Evolutionary conservation across 2,329 filamentous ascomycete species (phyloP), one percentile per base, ranked within the genome.

Genomic region (Stagonosporopsis chrysanthemi): DNA sequence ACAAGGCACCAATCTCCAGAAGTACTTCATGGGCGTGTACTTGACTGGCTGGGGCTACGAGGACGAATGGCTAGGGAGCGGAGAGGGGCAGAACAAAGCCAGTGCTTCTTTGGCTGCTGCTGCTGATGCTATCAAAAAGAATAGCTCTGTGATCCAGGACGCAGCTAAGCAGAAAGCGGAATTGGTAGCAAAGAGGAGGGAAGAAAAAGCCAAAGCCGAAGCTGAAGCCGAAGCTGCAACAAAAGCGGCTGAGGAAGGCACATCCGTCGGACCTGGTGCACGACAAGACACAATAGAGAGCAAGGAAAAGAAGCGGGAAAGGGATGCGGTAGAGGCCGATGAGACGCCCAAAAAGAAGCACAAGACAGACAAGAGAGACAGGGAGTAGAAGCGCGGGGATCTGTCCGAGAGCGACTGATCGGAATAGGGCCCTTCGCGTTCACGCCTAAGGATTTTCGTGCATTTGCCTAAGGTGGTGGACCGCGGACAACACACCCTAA

Each of bases 91-190:
- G 61, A 86, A 83, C 52, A 92, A 92, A 77, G 86, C 84, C 54
- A 88, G 91, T 54, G 90, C 90, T 1, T 88, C 87, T 0, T 79
- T 84, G 14, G 87, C 84, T 63, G 90, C 90, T 1, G 90, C 90
- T 0, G 75, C 79, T 39, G 79, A 81, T 63, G 89, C 88, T 0
- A 67, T 93, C 70, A 79, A 82, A 39, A 88, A 66, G 41, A 68
- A 66, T 26, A 67, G 59, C 22, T 15, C 35, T 7, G 58, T 66
- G 3, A 41, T 65, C 2, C 55, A 64, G 33, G 53, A 62, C 17
- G 68, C 65, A 0, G 56, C 60, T 3, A 64, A 47, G 19, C 62
- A 66, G 52, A 72, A 73, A 35, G 51, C 64, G 6, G 67, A 70
- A 24, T 17, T 72, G 17, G 43, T 68, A 17, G 63, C 60, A 0